Base-by-base conservation (phyloP, 148 eudicot species). In the Rhododendron ovatum region DNA sequence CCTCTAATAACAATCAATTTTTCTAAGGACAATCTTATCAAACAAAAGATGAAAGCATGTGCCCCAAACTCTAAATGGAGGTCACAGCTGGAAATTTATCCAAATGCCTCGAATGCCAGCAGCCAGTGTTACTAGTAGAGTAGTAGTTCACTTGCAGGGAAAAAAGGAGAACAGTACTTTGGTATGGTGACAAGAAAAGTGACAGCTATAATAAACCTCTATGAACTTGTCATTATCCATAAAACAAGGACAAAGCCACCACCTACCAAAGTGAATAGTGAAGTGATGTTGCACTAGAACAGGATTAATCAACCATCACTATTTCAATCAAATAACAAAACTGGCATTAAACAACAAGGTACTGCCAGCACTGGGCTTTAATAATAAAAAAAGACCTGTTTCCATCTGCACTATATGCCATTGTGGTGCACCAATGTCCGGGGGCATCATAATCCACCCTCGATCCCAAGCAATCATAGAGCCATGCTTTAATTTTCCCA, bases 401-500 rank as follows among this genome's bases (percentile, higher is more conserved):
- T 86, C 96, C 95, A 87, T 94, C 94, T 80, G 94, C 93, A 75
- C 91, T 93, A 78, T 93, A 94, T 50, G 95, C 94, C 96, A 94
- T 94, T 73, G 94, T 89, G 13, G 94, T 92, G 87, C 93, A 91
- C 92, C 94, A 92, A 85, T 55, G 94, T 84, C 94, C 93, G 67
- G 94, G 96, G 81, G 95, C 95, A 88, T 94, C 92, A 84, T 93
- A 92, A 90, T 92, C 93, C 18, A 94, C 93, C 87, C 97, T 90
- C 1, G 94, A 91, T 28, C 95, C 95, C 89, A 89, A 80, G 67
- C 90, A 90, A 86, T 94, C 95, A 91, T 94, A 94, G 63, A 93
- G 90, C 97, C 97, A 93, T 78, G 95, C 97, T 90, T 93, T 92
- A 78, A 94, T 92, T 90, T 94, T 92, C 26, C 97, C 97, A 88